Evolutionary conservation across 305 asterid genomes (phyloP).

Genomic region (Fraxinus greggii): DNA sequence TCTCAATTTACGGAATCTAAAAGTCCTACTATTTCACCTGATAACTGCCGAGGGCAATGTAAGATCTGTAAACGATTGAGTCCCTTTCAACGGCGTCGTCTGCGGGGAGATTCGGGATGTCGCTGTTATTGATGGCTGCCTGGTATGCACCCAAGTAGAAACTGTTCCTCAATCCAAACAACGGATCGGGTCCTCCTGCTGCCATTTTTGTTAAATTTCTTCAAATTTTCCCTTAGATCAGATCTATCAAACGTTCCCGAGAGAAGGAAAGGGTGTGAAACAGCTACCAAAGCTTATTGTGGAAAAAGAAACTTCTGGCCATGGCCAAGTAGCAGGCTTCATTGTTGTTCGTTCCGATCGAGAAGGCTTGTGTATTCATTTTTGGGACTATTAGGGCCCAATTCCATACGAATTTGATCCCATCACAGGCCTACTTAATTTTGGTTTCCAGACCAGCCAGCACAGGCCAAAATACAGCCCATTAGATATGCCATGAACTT

Average conservation of each 20-base stretch:
- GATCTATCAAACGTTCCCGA: constrained; percentile 29
- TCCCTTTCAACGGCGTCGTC: constrained; percentile 84
- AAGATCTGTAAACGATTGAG: constrained; percentile 75
- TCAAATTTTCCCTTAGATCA: constrained; percentile 22
- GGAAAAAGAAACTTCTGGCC: not conserved
- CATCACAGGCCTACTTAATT: not conserved
- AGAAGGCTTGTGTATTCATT: not conserved
- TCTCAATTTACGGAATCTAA: not conserved
- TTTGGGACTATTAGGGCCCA: not conserved
- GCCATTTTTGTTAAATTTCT: constrained; percentile 26
- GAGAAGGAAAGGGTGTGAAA: not conserved
- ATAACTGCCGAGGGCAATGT: constrained; percentile 81
- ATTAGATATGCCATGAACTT: not conserved
- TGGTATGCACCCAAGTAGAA: constrained; percentile 94
- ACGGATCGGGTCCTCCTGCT: constrained; percentile 77
- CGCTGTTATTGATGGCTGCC: constrained; percentile 94
- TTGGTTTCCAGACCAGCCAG: not conserved
- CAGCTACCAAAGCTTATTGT: not conserved
- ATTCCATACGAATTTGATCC: not conserved
- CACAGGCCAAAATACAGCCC: not conserved
- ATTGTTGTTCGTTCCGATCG: not conserved
- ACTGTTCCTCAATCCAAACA: constrained; percentile 81
- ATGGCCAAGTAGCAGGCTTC: not conserved
- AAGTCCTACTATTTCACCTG: constrained; percentile 44
- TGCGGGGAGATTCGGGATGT: constrained; percentile 71